phyloP scores from a whole-genome alignment of 805 yeast genomes.

The Monosporozyma aerobia region DNA sequence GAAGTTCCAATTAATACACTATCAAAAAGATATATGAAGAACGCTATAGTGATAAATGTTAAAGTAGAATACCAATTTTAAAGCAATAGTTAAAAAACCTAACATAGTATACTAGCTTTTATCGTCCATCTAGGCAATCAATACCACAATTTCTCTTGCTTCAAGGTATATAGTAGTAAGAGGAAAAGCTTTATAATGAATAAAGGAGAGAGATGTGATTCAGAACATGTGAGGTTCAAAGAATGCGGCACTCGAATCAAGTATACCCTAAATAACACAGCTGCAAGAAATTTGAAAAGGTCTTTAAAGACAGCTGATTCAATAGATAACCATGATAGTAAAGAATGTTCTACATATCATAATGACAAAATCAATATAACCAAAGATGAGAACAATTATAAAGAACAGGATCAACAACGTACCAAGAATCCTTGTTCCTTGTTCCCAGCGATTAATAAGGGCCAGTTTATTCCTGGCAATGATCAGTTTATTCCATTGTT shows the following conservation, averaged over 20 bases:
- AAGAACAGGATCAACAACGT: neutral
- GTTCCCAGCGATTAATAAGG: slow-evolving; percentile 19
- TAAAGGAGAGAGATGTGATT: neutral
- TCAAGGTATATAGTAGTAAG: neutral
- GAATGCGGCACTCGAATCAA: neutral
- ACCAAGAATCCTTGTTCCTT: slow-evolving; percentile 5
- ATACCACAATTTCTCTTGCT: neutral
- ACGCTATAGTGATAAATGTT: too few relatives aligned
- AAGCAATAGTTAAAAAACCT: too few relatives aligned
- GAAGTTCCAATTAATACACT: too few relatives aligned
- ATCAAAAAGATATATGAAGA: too few relatives aligned
- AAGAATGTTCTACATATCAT: neutral
- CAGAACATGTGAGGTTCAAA: neutral
- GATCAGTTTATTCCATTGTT: slow-evolving; percentile 21
- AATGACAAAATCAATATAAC: neutral
- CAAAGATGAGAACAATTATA: neutral
- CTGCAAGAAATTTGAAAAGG: too few relatives aligned
- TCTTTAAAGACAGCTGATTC: neutral
- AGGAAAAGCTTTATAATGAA: neutral
- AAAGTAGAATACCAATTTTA: too few relatives aligned
- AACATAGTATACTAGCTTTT: too few relatives aligned
- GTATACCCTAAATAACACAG: too few relatives aligned
- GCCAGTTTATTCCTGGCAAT: slow-evolving; percentile 20
- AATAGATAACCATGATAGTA: neutral
- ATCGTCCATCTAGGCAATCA: neutral